These are phyloP conservation scores for Gymnopilus dilepis DNA, from an alignment of 768 basidiomycete species.

Conservation along the genomic window DNA sequence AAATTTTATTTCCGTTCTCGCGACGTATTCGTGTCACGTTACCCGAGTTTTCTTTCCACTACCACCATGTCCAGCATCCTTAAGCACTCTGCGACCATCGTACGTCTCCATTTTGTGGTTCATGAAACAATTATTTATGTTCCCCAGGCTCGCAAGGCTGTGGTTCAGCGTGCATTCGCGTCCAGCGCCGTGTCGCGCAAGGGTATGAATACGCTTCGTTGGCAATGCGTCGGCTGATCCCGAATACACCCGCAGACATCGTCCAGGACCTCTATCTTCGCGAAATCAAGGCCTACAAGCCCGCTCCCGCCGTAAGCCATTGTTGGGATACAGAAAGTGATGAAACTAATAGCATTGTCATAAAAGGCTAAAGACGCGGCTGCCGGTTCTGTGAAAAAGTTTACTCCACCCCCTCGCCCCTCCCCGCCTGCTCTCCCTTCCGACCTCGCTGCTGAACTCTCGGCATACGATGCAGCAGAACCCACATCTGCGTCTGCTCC, in stretches of 20 bases:
- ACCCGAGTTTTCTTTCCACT: conserved; percentile 45
- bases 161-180: conserved; percentile 61
- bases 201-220: conserved; percentile 50
- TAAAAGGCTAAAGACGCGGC: conserved; percentile 87
- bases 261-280: conserved; percentile 91
- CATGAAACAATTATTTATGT: conserved; percentile 10
- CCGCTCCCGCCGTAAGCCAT: conserved; percentile 69
- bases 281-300: conserved; percentile 91
- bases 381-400: conserved; percentile 84
- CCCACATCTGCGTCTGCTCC: conserved; percentile 55
- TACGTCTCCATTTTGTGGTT: conserved; percentile 33
- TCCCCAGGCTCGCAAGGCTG: conserved; percentile 55
- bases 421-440: conserved; percentile 75
- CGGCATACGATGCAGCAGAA: conserved; percentile 84
- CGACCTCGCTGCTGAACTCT: conserved; percentile 87
- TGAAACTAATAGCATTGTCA: not conserved
- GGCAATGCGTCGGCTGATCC: conserved; percentile 31
- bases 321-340: not conserved
- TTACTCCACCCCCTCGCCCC: conserved; percentile 76
- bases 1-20: not conserved
- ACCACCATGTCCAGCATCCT: conserved; percentile 73
- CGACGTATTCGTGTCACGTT: conserved; percentile 40
- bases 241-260: conserved; percentile 71
- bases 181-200: conserved; percentile 64
- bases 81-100: conserved; percentile 59